These are phyloP conservation scores for Stenogyne calaminthoides DNA, from an alignment of 305 asterid genomes.

Conservation along the genomic window DNA sequence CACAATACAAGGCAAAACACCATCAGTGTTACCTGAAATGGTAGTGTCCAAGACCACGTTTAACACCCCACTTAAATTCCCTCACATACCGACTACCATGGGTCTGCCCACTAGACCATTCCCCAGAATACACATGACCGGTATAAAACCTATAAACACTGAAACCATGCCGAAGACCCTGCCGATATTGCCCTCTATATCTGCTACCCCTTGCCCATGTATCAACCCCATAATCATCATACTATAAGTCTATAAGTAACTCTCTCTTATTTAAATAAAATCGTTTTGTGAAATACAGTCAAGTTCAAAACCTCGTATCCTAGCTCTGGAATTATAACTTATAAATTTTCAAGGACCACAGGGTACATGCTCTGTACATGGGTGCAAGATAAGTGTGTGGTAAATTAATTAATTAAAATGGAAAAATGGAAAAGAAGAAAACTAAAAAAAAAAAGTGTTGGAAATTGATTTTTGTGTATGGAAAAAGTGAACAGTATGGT, in stretches of 20 bases:
- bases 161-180: constrained; percentile 91
- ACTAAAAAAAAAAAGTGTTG: neutral
- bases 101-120: constrained; percentile 95
- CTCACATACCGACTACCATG: constrained; percentile 89
- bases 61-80: constrained; percentile 93
- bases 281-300: too few species aligned
- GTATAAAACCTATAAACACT: constrained; percentile 92
- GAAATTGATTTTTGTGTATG: neutral
- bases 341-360: too few species aligned
- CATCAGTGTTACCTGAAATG: constrained; percentile 69
- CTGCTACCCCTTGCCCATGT: constrained; percentile 96
- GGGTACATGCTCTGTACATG: constrained; percentile 46
- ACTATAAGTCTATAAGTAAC: too few species aligned
- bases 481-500: constrained; percentile 26
- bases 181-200: constrained; percentile 85
- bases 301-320: too few species aligned
- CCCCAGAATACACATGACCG: constrained; percentile 94
- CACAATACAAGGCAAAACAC: constrained; percentile 18
- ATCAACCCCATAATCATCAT: constrained; percentile 91
- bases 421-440: neutral
- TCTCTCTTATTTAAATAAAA: too few species aligned
- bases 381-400: constrained; percentile 15
- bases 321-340: too few species aligned
- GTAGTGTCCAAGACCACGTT: constrained; percentile 93
- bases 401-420: neutral